Evolutionary conservation across 306 rosid species (phyloP).

Genomic region (Oemleria cerasiformis): DNA sequence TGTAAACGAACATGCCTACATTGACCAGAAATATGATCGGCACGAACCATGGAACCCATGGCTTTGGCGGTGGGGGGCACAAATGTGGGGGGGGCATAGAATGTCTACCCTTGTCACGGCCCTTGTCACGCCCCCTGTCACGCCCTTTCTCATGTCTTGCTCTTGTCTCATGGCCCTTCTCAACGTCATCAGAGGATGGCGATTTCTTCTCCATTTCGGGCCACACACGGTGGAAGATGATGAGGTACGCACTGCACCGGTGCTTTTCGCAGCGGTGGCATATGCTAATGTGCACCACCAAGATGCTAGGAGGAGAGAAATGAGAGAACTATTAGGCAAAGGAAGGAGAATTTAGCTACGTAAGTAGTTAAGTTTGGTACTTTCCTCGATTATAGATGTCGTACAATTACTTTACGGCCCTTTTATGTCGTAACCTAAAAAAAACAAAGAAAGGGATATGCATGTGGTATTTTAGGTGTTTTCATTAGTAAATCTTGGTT

Average conservation of each 20-base stretch:
- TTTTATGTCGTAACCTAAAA: not conserved
- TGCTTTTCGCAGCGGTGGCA: conserved; percentile 1
- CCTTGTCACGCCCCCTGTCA: conserved; percentile 25
- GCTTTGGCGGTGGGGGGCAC: conserved; percentile 37
- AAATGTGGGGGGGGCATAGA: conserved; percentile 38
- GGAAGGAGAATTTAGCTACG: conserved; percentile 24
- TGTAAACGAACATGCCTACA: conserved; percentile 43
- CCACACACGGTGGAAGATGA: not conserved
- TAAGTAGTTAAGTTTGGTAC: conserved; percentile 50
- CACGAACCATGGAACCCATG: conserved; percentile 67
- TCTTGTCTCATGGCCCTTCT: conserved; percentile 27
- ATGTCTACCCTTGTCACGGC: not conserved
- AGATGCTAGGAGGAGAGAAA: conserved; percentile 11
- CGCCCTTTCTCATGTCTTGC: conserved; percentile 5
- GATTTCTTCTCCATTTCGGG: conserved; percentile 52
- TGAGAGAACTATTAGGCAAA: conserved; percentile 20
- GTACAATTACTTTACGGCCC: conserved; percentile 5
- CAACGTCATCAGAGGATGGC: conserved; percentile 41
- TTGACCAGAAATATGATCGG: conserved; percentile 55
- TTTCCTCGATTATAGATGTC: conserved; percentile 37
- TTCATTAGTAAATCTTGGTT: not conserved
- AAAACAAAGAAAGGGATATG: not conserved
- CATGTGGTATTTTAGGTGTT: too few species aligned
- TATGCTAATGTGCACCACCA: conserved; percentile 18
- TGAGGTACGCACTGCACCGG: conserved; percentile 14